A percentile compares a stretch with the other conserved stretches of the same genome.
phyloP scores from a whole-genome alignment of 805 yeast species.

The Lachancea thermotolerans region DNA sequence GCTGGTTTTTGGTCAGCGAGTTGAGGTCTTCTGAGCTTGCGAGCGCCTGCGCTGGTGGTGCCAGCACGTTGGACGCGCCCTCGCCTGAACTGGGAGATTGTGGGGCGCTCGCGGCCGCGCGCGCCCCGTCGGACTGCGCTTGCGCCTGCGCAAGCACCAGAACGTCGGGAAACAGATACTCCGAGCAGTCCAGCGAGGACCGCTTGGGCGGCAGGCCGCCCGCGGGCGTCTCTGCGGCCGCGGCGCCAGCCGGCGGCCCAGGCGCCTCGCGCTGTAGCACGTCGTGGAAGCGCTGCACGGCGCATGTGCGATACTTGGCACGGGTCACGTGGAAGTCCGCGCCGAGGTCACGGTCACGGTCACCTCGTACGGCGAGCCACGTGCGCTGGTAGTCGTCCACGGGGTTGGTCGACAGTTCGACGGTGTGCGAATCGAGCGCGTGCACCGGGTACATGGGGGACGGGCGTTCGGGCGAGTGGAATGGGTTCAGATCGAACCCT shows the following conservation, averaged over 20 bases:
- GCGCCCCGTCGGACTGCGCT: background rate
- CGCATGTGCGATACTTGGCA: constrained; percentile 7
- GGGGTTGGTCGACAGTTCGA: constrained; percentile 20
- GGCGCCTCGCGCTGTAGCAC: background rate
- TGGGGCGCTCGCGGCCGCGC: background rate
- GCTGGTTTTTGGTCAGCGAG: constrained; percentile 27
- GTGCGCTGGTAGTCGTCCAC: constrained; percentile 31
- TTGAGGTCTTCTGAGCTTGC: constrained; percentile 9
- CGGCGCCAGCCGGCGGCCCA: background rate
- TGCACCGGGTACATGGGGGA: constrained; percentile 12
- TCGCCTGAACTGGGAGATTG: background rate
- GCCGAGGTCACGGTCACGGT: background rate
- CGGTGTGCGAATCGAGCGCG: constrained; percentile 11
- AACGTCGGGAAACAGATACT: constrained; percentile 26
- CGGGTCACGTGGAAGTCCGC: constrained; percentile 3
- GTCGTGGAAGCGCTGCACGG: constrained; percentile 9
- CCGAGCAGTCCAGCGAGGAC: constrained; percentile 21
- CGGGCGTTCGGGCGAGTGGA: background rate
- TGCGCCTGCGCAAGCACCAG: constrained; percentile 4
- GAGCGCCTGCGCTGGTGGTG: constrained; percentile 2
- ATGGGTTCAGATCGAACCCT: background rate
- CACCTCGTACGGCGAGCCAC: constrained; percentile 11
- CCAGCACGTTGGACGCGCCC: background rate
- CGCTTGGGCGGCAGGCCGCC: background rate
- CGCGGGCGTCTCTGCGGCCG: background rate